Evolutionary conservation across 2,329 filamentous ascomycete species (phyloP).

Genomic region (Venturia carpophila): DNA sequence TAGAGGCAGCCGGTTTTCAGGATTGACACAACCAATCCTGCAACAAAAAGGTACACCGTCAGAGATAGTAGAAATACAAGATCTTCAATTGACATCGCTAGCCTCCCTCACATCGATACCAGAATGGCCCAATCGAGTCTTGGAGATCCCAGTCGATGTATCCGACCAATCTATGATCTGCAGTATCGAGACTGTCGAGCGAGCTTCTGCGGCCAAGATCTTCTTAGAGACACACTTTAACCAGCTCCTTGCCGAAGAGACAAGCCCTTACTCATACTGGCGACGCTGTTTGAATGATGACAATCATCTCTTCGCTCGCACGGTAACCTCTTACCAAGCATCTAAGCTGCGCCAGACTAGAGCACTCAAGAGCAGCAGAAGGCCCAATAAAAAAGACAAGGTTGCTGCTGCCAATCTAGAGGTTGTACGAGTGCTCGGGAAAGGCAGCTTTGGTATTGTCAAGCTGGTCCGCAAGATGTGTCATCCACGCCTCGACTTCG

Average conservation of each 20-base stretch:
- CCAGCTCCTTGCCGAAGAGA: constrained; percentile 44
- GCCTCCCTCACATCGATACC: constrained; percentile 1
- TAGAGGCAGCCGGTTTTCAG: constrained; percentile 1
- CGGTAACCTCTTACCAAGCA: constrained; percentile 52
- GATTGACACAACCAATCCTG: not conserved
- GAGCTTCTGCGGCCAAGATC: constrained; percentile 70
- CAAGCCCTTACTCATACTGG: constrained; percentile 54
- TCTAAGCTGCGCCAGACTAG: constrained; percentile 67
- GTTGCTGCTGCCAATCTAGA: constrained; percentile 63
- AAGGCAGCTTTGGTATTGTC: constrained; percentile 92
- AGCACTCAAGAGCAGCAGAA: constrained; percentile 57
- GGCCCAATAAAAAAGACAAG: constrained; percentile 42
- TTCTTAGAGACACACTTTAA: constrained; percentile 82
- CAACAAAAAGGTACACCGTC: not conserved
- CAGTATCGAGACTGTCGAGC: constrained; percentile 49
- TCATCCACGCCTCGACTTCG: constrained; percentile 24
- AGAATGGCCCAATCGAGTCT: not conserved
- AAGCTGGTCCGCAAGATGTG: constrained; percentile 66
- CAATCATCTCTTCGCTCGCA: constrained; percentile 41
- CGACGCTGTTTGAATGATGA: constrained; percentile 56
- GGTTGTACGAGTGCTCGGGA: constrained; percentile 72
- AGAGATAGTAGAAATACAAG: not conserved
- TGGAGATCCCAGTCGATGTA: not conserved
- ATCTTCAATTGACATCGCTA: not conserved
- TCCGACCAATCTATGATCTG: not conserved